Percentiles rank a stretch among this genome's conserved stretches.
phyloP scores from a whole-genome alignment of 345 rosid species.

The Populus alba region DNA sequence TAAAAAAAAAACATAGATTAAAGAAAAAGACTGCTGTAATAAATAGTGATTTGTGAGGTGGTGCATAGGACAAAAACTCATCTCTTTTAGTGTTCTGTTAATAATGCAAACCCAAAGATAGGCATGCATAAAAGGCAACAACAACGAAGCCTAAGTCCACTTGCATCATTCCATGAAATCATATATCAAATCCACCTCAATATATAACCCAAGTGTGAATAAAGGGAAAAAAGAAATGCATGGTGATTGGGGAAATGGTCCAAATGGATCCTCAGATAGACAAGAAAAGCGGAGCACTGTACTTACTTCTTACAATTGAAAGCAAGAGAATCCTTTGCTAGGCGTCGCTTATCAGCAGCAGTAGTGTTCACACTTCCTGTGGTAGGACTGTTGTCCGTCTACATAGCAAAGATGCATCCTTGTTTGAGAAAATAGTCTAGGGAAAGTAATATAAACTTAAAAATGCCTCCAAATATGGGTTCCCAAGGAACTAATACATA shows the following conservation, averaged over 20 bases:
- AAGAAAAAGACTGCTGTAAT: too few species aligned
- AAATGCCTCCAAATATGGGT: not conserved
- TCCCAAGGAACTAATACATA: not conserved
- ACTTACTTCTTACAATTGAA: conserved; percentile 95
- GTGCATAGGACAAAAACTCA: too few species aligned
- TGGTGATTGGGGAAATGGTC: not conserved
- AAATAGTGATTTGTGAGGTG: too few species aligned
- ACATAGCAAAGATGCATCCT: conserved; percentile 20
- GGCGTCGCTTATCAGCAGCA: conserved; percentile 70
- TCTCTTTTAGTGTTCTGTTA: too few species aligned
- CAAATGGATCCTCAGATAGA: not conserved
- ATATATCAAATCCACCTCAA: not conserved
- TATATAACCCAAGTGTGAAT: not conserved
- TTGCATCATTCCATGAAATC: not conserved
- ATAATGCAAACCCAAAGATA: not conserved
- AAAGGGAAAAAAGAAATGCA: not conserved
- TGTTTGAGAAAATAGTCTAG: conserved; percentile 2
- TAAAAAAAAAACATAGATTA: too few species aligned
- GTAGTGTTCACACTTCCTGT: conserved; percentile 91
- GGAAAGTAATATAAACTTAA: conserved; percentile 4
- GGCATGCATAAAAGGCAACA: not conserved
- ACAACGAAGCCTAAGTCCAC: not conserved
- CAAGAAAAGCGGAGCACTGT: not conserved
- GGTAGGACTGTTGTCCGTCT: conserved; percentile 98
- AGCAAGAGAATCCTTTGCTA: conserved; percentile 89